phyloP scores from a whole-genome alignment of 2,329 filamentous ascomycete species.

The Nemania abortiva region DNA sequence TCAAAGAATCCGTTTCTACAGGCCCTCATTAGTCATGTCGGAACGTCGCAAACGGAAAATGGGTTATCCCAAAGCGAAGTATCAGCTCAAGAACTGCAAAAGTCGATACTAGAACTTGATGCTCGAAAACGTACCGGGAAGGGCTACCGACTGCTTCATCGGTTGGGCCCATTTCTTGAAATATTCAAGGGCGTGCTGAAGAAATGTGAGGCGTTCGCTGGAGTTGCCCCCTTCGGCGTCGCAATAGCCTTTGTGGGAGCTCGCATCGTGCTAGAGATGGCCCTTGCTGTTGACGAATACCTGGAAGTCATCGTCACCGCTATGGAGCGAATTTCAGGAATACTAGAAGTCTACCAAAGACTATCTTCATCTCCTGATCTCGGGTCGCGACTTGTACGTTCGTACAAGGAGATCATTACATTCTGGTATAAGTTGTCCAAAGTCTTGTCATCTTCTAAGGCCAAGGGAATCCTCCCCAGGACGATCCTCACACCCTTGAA shows the following conservation, averaged over 20 bases:
- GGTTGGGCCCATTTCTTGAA: conserved; percentile 28
- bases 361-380: conserved; percentile 23
- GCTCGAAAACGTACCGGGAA: conserved; percentile 20
- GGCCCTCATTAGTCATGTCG: conserved; percentile 11
- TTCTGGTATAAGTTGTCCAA: conserved; percentile 35
- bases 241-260: conserved; percentile 28
- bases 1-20: conserved; percentile 27
- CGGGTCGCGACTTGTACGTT: conserved; percentile 19
- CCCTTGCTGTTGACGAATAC: conserved; percentile 27
- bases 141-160: conserved; percentile 25
- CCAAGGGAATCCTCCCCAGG: conserved; percentile 20
- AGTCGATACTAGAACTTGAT: conserved; percentile 24
- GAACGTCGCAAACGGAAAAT: background rate
- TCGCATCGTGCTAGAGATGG: conserved; percentile 33
- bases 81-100: conserved; percentile 27
- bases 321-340: conserved; percentile 29
- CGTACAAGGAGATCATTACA: conserved; percentile 33
- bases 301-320: conserved; percentile 29
- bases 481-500: conserved; percentile 28
- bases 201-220: conserved; percentile 24
- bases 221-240: conserved; percentile 29
- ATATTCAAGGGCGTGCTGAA: conserved; percentile 25
- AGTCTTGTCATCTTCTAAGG: conserved; percentile 26
- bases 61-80: conserved; percentile 24
- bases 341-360: conserved; percentile 29